phyloP scores from a whole-genome alignment of 306 rosid genomes.

The Cucurbita pepo region DNA sequence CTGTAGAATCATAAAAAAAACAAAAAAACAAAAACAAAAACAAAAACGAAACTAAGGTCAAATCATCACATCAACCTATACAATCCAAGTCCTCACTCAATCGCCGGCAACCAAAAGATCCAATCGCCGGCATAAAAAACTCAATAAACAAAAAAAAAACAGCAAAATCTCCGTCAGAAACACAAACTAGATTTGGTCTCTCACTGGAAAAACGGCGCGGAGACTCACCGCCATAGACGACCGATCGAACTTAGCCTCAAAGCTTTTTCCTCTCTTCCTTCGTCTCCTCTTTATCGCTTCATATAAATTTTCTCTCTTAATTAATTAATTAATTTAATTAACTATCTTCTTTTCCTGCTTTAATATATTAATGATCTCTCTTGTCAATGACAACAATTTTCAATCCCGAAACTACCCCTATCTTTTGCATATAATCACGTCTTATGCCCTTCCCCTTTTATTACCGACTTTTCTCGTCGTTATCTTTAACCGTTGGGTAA shows the following conservation, averaged over 20 bases:
- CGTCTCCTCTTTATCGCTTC: background rate
- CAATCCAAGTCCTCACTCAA: background rate
- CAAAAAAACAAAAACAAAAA: background rate
- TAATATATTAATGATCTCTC: background rate
- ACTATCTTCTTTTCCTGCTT: background rate
- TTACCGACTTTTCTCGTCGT: background rate
- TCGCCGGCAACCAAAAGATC: slow-evolving; percentile 1
- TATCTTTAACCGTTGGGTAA: background rate
- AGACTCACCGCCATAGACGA: slow-evolving; percentile 4
- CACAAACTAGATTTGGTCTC: background rate
- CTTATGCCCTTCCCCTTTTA: background rate
- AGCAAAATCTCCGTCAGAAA: background rate
- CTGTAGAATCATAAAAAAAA: background rate
- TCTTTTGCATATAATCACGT: background rate
- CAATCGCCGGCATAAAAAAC: background rate
- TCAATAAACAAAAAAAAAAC: background rate
- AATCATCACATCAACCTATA: background rate
- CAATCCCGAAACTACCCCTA: background rate
- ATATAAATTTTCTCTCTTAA: background rate
- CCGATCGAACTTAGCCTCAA: background rate
- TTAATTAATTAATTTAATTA: background rate
- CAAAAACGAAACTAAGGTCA: background rate
- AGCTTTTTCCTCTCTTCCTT: background rate
- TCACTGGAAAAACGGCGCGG: background rate
- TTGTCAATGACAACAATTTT: background rate